Conservation (phyloP, 75 land plant species). For the Pseudotsuga menziesii region DNA sequence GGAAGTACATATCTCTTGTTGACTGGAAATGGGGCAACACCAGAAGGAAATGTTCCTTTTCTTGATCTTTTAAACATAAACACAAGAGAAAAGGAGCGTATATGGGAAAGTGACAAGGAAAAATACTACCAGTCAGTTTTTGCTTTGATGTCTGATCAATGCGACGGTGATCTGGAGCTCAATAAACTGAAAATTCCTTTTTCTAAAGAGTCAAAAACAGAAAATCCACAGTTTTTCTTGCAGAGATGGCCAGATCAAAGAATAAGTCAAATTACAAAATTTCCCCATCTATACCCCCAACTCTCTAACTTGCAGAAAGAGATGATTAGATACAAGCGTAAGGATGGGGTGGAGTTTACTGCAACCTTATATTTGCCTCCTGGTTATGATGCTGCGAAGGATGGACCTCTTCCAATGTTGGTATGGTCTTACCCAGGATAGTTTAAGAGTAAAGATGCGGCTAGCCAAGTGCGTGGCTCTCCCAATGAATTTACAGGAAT, state of each 20-base stretch:
- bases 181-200: slow-evolving; percentile 64
- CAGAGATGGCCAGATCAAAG: slow-evolving; percentile 76
- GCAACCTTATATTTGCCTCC: slow-evolving; percentile 92
- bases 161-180: slow-evolving; percentile 54
- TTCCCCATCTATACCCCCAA: slow-evolving; percentile 99
- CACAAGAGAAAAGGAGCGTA: slow-evolving; percentile 84
- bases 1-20: slow-evolving; percentile 61
- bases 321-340: slow-evolving; percentile 80
- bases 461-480: slow-evolving; percentile 94
- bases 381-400: slow-evolving; percentile 69
- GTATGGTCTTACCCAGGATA: slow-evolving; percentile 97
- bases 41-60: slow-evolving; percentile 89
- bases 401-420: slow-evolving; percentile 88
- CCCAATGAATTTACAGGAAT: slow-evolving; percentile 96
- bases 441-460: slow-evolving; percentile 94
- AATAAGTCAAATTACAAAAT: slow-evolving; percentile 70
- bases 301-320: slow-evolving; percentile 76
- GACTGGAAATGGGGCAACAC: slow-evolving; percentile 93
- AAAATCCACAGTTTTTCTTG: slow-evolving; percentile 80
- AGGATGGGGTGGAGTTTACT: slow-evolving; percentile 91
- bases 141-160: slow-evolving; percentile 83
- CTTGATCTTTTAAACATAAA: slow-evolving; percentile 85
- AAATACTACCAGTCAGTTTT: slow-evolving; percentile 75
- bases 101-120: slow-evolving; percentile 94
- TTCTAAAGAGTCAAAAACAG: slow-evolving; percentile 90